Evolutionary conservation across 179 eudicot species (phyloP).

Genomic region (Beta macrorhiza): DNA sequence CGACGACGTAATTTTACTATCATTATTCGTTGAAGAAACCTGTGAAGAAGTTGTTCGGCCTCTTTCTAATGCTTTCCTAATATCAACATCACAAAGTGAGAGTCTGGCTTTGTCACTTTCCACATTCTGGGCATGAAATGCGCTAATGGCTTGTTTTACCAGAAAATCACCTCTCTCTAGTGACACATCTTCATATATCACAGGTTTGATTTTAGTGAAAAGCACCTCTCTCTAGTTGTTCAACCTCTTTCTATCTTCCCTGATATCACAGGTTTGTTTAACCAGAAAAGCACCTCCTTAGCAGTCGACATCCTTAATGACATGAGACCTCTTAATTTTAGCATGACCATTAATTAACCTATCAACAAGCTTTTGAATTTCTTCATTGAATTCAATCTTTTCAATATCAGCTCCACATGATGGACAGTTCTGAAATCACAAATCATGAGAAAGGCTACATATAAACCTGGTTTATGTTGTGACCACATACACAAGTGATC

Average conservation of each 20-base stretch:
- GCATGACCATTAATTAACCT: conserved; percentile 79
- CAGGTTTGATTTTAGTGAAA: conserved; percentile 27
- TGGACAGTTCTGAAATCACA: conserved; percentile 90
- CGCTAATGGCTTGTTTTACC: conserved; percentile 99
- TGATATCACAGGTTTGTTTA: conserved; percentile 73
- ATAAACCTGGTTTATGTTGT: too few species aligned
- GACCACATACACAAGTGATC: too few species aligned
- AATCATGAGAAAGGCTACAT: conserved; percentile 35
- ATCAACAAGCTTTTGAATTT: conserved; percentile 89
- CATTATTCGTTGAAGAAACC: too few species aligned
- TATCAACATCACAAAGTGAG: conserved; percentile 70
- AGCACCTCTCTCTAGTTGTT: conserved; percentile 88
- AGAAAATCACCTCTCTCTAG: conserved; percentile 6
- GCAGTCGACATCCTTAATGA: conserved; percentile 32
- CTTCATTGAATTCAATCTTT: conserved; percentile 66
- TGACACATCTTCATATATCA: too few species aligned
- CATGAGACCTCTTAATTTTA: conserved; percentile 80
- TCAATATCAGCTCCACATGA: conserved; percentile 95
- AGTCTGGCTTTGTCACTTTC: conserved; percentile 97
- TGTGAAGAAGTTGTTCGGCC: too few species aligned
- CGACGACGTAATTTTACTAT: too few species aligned
- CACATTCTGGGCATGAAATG: conserved; percentile 83
- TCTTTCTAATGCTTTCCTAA: conserved; percentile 64
- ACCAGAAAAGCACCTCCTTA: conserved; percentile 32
- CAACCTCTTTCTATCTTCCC: conserved; percentile 94